Conservation (phyloP, 73 alveolate species). For the Paramecium octaurelia region DNA sequence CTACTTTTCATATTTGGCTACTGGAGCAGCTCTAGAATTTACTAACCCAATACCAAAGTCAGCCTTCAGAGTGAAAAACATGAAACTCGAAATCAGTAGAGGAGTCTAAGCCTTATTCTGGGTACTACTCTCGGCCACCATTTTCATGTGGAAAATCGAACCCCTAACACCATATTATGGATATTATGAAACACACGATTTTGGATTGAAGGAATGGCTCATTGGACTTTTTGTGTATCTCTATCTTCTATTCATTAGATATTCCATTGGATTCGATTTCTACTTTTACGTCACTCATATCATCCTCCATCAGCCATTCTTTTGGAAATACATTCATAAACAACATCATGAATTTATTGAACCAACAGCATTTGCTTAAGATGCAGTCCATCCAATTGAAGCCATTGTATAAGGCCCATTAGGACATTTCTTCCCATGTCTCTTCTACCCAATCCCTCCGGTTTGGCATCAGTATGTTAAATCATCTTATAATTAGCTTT, state of each 20-base stretch:
- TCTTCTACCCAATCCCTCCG: slow-evolving; percentile 59
- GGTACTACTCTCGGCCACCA: slow-evolving; percentile 35
- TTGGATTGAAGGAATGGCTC: slow-evolving; percentile 58
- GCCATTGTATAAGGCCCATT: slow-evolving; percentile 59
- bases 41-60: slow-evolving; percentile 62
- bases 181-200: slow-evolving; percentile 41
- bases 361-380: slow-evolving; percentile 66
- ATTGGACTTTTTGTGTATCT: slow-evolving; percentile 21
- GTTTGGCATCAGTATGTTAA: slow-evolving; percentile 49
- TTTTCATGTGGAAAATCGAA: slow-evolving; percentile 61
- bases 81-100: slow-evolving; percentile 43
- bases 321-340: slow-evolving; percentile 55
- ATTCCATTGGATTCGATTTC: slow-evolving; percentile 49
- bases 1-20: slow-evolving; percentile 28
- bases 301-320: slow-evolving; percentile 52
- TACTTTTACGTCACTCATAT: slow-evolving; percentile 58
- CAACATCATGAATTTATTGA: slow-evolving; percentile 57
- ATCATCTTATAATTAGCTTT: neutral
- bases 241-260: neutral
- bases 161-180: slow-evolving; percentile 50
- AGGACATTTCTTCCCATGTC: slow-evolving; percentile 59
- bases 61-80: neutral
- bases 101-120: slow-evolving; percentile 55
- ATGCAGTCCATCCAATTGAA: slow-evolving; percentile 64
- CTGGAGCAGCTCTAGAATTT: slow-evolving; percentile 51